Evolutionary conservation across 2,329 filamentous ascomycete genomes (phyloP), one percentile per base, ranked within the genome.

Genomic region (Thielaviopsis punctulata): DNA sequence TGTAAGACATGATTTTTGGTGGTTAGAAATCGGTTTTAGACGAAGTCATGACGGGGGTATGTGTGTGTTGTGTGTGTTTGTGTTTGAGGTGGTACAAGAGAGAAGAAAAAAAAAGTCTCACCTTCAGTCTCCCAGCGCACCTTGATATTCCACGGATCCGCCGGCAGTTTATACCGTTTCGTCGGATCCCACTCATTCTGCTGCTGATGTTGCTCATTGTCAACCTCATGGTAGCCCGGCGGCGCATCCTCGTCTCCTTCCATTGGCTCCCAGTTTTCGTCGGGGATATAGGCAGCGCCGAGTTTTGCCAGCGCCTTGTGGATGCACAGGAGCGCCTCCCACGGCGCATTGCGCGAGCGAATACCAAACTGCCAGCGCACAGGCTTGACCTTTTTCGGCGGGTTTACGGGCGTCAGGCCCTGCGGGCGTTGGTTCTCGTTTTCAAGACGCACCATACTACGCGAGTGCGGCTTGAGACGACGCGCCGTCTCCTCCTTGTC

Each of bases 301-400:
- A 95, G 81, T 58, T 89, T 89, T 56, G 81, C 74, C 44, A 98
- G 71, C 0, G 92, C 89, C 64, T 90, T 88, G 72, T 95, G 95
- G 52, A 98, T 92, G 61, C 90, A 95, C 23, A 94, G 71, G 65
- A 98, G 84, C 0, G 92, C 92, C 65, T 98, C 92, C 60, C 89
- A 87, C 0, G 92, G 92, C 52, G 87, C 84, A 62, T 96, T 98
- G 48, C 92, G 80, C 45, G 87, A 95, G 36, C 92, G 79, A 56
- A 98, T 98, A 53, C 92, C 92, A 63, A 98, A 98, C 64, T 98
- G 92, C 92, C 92, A 98, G 58, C 90, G 86, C 15, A 89, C 86
- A 1, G 84, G 84, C 62, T 86, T 88, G 4, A 73, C 68, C 64
- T 86, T 88, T 69, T 85, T 87, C 3, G 71, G 65, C 2, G 80